Conservation (phyloP, 495 filamentous ascomycete genomes). For the Friedmanniomyces endolithicus region DNA sequence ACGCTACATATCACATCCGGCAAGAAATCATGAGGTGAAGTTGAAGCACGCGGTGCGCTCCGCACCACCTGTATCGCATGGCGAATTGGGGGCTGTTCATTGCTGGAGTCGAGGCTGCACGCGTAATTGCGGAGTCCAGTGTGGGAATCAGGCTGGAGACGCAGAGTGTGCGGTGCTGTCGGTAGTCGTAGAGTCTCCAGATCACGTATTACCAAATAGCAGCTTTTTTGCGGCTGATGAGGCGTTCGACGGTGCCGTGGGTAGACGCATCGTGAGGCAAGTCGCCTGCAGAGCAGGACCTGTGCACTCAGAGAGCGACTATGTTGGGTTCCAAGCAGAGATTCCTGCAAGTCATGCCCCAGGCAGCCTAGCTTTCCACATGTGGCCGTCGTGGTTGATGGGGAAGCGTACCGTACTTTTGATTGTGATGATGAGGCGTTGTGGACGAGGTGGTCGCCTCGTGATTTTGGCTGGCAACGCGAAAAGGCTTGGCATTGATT, state of each 20-base stretch:
- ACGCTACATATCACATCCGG: not conserved
- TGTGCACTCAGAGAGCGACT: too few species aligned
- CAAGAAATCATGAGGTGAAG: not conserved
- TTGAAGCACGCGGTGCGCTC: not conserved
- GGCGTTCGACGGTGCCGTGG: not conserved
- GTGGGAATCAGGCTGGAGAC: not conserved
- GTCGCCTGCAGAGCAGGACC: too few species aligned
- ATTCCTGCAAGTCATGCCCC: too few species aligned
- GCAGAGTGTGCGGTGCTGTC: not conserved
- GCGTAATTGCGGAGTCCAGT: not conserved
- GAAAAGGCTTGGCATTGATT: not conserved
- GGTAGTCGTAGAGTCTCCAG: not conserved
- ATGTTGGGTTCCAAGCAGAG: too few species aligned
- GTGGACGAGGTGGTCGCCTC: not conserved
- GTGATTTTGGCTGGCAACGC: not conserved
- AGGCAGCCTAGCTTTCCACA: too few species aligned
- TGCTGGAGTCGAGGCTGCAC: not conserved
- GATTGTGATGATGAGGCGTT: not conserved
- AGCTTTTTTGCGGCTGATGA: not conserved
- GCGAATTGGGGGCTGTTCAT: not conserved
- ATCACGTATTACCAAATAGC: not conserved
- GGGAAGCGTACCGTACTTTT: not conserved
- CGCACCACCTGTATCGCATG: not conserved
- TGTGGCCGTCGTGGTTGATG: too few species aligned
- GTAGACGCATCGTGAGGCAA: not conserved